These are phyloP conservation scores for Colletotrichum musicola DNA, from an alignment of 2,329 filamentous ascomycete species.

Conservation along the genomic window DNA sequence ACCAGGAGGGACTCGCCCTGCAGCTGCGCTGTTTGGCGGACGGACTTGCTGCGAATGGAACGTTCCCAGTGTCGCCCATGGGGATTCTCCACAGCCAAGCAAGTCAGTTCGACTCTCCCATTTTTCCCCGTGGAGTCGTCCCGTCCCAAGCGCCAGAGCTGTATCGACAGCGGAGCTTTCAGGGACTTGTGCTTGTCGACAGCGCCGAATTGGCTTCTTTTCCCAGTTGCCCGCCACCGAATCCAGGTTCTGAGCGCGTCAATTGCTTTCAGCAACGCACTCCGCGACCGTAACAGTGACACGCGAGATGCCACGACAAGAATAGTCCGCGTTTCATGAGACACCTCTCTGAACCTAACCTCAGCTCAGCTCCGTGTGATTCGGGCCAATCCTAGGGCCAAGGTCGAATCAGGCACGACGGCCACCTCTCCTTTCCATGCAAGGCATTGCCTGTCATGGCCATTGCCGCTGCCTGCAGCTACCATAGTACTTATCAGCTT, in stretches of 20 bases:
- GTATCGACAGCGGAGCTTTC: not conserved
- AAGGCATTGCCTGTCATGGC: constrained; percentile 22
- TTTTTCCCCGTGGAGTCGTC: constrained; percentile 26
- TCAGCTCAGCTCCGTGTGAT: constrained; percentile 18
- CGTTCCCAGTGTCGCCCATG: not conserved
- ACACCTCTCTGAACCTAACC: constrained; percentile 29
- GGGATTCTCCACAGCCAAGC: constrained; percentile 27
- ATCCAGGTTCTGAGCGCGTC: constrained; percentile 24
- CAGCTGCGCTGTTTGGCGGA: not conserved
- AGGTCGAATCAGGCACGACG: constrained; percentile 3
- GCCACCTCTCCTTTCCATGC: not conserved
- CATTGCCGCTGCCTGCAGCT: constrained; percentile 1
- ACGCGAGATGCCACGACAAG: constrained; percentile 36
- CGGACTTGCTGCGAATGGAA: not conserved
- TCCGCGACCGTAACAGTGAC: constrained; percentile 29
- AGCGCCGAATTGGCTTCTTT: constrained; percentile 6
- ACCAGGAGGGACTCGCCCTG: constrained; percentile 7
- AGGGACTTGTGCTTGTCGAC: constrained; percentile 6
- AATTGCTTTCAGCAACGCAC: constrained; percentile 19
- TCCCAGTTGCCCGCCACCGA: constrained; percentile 20
- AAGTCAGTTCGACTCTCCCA: constrained; percentile 9
- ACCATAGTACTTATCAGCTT: not conserved
- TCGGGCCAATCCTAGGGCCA: not conserved
- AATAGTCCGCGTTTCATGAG: constrained; percentile 35
- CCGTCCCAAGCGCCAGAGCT: constrained; percentile 7